Percentiles rank a stretch among this genome's conserved stretches.
These are phyloP conservation scores for Alternaria longipes DNA, from an alignment of 2,329 filamentous ascomycete species.

Conservation along the genomic window DNA sequence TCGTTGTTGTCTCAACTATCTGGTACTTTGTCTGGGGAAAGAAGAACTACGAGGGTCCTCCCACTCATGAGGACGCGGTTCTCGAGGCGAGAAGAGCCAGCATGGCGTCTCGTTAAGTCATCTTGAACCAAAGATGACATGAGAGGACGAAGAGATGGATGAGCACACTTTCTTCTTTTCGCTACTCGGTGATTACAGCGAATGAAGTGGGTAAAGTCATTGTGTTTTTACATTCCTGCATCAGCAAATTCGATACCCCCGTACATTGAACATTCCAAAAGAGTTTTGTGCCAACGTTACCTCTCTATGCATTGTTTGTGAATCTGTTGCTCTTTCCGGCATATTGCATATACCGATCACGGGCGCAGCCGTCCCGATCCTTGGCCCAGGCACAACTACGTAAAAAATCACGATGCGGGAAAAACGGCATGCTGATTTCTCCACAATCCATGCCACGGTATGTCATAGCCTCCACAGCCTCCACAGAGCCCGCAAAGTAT, in stretches of 20 bases:
- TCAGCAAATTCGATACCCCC: constrained; percentile 15
- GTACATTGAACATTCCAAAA: neutral
- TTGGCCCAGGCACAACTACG: neutral
- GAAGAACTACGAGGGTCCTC: constrained; percentile 73
- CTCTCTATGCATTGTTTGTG: neutral
- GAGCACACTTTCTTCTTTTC: neutral
- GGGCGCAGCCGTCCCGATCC: neutral
- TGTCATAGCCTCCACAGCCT: neutral
- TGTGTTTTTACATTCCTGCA: neutral
- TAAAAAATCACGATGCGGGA: neutral
- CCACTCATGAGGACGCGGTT: constrained; percentile 46
- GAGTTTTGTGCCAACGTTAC: neutral
- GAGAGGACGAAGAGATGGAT: neutral
- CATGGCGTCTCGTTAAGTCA: constrained; percentile 30
- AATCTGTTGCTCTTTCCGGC: neutral
- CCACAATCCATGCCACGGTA: neutral
- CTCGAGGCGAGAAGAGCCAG: constrained; percentile 46
- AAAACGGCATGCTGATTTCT: neutral
- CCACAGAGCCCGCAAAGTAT: neutral
- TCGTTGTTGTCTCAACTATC: constrained; percentile 66
- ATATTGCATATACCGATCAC: neutral
- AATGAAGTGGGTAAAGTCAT: neutral
- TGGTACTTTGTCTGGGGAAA: constrained; percentile 78
- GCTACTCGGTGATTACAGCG: neutral
- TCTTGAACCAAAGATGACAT: neutral